These are phyloP conservation scores for Fusarium goolgardi DNA, from an alignment of 2,329 filamentous ascomycete genomes.

Conservation along the genomic window DNA sequence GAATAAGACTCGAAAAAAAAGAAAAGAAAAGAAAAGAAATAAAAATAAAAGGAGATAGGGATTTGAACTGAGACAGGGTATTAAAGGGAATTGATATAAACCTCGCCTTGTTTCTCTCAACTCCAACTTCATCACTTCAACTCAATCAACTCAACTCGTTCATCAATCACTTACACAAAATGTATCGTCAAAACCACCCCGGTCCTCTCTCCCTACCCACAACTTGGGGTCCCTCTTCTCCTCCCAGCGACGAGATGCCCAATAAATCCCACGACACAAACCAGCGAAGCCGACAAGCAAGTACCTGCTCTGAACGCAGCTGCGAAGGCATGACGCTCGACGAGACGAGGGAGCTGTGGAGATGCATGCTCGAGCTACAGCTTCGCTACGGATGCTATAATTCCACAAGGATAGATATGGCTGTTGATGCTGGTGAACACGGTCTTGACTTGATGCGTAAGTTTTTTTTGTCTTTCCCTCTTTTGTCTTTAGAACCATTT, in stretches of 20 bases:
- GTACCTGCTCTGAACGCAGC: conserved; percentile 48
- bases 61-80: background rate
- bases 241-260: conserved; percentile 26
- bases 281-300: conserved; percentile 42
- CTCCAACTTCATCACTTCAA: background rate
- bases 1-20: background rate
- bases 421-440: conserved; percentile 56
- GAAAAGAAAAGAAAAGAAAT: background rate
- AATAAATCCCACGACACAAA: conserved; percentile 28
- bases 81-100: conserved; percentile 25
- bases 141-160: background rate
- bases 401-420: conserved; percentile 61
- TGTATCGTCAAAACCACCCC: conserved; percentile 43
- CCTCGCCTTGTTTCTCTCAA: background rate
- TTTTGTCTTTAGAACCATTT: background rate
- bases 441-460: conserved; percentile 59
- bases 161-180: conserved; percentile 10
- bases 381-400: conserved; percentile 61
- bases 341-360: conserved; percentile 58
- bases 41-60: background rate
- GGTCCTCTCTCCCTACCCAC: conserved; percentile 37
- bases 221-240: conserved; percentile 41
- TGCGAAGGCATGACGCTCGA: conserved; percentile 52
- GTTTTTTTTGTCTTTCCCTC: conserved; percentile 33
- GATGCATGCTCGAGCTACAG: conserved; percentile 62